These are phyloP conservation scores for Tetracladium marchalianum DNA, from an alignment of 495 filamentous ascomycete genomes.

Conservation along the genomic window DNA sequence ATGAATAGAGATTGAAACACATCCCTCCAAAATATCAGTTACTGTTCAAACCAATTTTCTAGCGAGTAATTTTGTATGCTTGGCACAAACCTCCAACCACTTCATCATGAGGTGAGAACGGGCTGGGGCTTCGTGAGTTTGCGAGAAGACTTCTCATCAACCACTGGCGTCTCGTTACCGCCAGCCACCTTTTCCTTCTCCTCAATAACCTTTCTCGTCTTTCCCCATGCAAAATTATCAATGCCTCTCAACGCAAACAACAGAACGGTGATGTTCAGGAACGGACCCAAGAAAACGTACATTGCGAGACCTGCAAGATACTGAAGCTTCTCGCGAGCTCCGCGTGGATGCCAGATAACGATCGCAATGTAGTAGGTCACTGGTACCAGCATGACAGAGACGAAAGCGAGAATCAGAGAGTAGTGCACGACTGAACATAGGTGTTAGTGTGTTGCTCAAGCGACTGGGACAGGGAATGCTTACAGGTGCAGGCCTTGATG, in stretches of 20 bases:
- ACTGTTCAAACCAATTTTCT: too few species aligned
- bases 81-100: too few species aligned
- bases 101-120: too few species aligned
- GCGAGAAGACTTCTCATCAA: too few species aligned
- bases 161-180: too few species aligned
- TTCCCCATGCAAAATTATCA: slow-evolving; percentile 26
- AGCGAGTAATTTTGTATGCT: too few species aligned
- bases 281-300: slow-evolving; percentile 15
- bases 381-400: slow-evolving; percentile 21
- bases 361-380: slow-evolving; percentile 15
- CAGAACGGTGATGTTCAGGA: slow-evolving; percentile 23
- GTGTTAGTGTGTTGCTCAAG: not conserved
- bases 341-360: slow-evolving; percentile 18
- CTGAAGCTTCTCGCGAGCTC: slow-evolving; percentile 13
- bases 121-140: too few species aligned
- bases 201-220: slow-evolving; percentile 10
- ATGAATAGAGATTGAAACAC: too few species aligned
- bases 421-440: slow-evolving; percentile 11
- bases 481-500: slow-evolving; percentile 1
- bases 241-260: slow-evolving; percentile 18
- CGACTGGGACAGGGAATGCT: not conserved
- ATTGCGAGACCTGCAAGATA: slow-evolving; percentile 16
- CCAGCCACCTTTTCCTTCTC: too few species aligned
- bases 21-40: too few species aligned
- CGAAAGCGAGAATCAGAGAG: slow-evolving; percentile 21